Evolutionary conservation across 2,329 filamentous ascomycete species (phyloP).

Genomic region (Fusarium haematococcum): DNA sequence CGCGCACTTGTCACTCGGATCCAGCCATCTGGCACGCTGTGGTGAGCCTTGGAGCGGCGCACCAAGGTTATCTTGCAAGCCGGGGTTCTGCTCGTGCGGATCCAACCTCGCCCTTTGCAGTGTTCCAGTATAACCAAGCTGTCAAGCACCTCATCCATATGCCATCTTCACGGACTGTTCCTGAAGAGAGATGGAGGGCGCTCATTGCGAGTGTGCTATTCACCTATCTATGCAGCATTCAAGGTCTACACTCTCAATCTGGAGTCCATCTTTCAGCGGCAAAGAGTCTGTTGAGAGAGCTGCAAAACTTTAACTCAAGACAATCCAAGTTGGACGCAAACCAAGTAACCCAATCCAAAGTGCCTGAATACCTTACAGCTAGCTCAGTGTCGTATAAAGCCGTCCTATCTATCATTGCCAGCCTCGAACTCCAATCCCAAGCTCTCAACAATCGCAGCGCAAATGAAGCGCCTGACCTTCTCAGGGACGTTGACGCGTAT

Average conservation of each 20-base stretch:
- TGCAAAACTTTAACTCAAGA: background rate
- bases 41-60: constrained; percentile 14
- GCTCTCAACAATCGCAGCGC: background rate
- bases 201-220: background rate
- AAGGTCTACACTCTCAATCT: background rate
- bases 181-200: background rate
- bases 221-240: background rate
- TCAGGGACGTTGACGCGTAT: background rate
- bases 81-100: background rate
- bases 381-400: background rate
- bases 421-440: background rate
- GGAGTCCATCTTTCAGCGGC: background rate
- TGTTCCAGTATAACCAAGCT: background rate
- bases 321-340: background rate
- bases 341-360: background rate
- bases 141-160: background rate
- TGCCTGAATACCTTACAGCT: background rate
- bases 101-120: background rate
- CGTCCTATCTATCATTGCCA: background rate
- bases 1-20: constrained; percentile 8
- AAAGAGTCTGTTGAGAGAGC: background rate
- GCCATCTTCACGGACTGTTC: background rate
- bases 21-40: constrained; percentile 25
- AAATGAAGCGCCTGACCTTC: background rate
- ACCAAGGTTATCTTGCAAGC: background rate